Evolutionary conservation across 768 basidiomycete genomes (phyloP), one percentile per base, ranked within the genome.

Genomic region (Pseudohyphozyma bogoriensis): DNA sequence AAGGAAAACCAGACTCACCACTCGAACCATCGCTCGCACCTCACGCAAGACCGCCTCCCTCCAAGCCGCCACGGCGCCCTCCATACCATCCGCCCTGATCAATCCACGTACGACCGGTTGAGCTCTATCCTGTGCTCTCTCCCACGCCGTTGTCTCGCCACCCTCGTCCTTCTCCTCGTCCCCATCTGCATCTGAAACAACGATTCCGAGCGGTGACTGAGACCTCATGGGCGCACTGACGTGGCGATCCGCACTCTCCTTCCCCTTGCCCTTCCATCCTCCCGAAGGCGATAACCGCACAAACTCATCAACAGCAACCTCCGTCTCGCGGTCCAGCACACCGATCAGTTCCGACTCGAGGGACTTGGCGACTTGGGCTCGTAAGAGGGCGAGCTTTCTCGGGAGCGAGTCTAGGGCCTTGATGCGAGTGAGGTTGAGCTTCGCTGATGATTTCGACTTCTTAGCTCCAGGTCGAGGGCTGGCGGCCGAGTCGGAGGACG

Each of bases 31-130:
- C 2, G 65, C 55, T 54, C 82, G 81, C 44, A 89, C 71, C 33
- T 68, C 67, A 33, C 68, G 52, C 46, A 72, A 68, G 24, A 72
- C 71, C 5, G 65, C 68, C 35, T 72, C 71, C 40, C 73, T 53
- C 75, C 74, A 76, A 9, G 72, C 68, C 13, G 56, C 61, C 28
- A 73, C 65, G 3, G 74, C 64, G 11, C 56, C 55, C 24, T 72
- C 72, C 33, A 69, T 51, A n/a, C 67, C 67, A 5, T 72, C 74
- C 33, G 73, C 73, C 61, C 86, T 78, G 28, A 83, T 74, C 51
- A 97, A 78, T n/a, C 87, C 88, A 35, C 83, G 79, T 31, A 95
- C 71, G 47, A 92, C 69, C 3, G 89, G 89, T 31, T 79, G 79
- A 40, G 90, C 68, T 33, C 65, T 53, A 15, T 60, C 67, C 50